A percentile compares a stretch with the other conserved stretches of the same genome.
Conservation (phyloP, 345 rosid genomes). For the Cardamine occulta region DNA sequence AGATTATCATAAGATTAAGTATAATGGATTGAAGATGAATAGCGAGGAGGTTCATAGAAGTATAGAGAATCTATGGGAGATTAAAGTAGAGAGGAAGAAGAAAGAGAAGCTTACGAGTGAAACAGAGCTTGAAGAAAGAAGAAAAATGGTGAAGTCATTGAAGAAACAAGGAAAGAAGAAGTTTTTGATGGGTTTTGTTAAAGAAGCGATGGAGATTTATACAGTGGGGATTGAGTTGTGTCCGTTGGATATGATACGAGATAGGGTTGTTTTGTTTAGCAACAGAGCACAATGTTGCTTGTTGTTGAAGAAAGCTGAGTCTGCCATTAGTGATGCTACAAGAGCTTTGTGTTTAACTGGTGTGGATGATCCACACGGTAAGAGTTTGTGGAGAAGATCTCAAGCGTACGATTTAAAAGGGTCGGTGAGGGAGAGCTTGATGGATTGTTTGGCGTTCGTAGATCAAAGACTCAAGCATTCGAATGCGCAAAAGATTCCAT, state of each 20-base stretch:
- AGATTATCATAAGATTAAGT: conserved; percentile 69
- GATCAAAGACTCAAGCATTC: conserved; percentile 44
- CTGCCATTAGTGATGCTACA: conserved; percentile 77
- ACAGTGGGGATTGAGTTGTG: conserved; percentile 62
- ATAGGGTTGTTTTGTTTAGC: conserved; percentile 73
- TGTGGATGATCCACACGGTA: conserved; percentile 51
- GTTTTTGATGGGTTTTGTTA: conserved; percentile 57
- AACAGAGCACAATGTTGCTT: conserved; percentile 81
- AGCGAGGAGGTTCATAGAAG: conserved; percentile 48
- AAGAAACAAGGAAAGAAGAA: conserved; percentile 67
- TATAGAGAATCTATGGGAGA: conserved; percentile 63
- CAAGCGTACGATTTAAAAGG: conserved; percentile 85
- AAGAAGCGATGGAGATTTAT: conserved; percentile 54
- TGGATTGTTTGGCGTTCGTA: conserved; percentile 73
- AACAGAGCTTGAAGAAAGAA: conserved; percentile 55
- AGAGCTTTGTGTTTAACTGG: conserved; percentile 68
- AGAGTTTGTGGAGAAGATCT: conserved; percentile 92
- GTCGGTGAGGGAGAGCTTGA: conserved; percentile 69
- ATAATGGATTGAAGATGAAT: conserved; percentile 53
- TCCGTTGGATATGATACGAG: conserved; percentile 54
- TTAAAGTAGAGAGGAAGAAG: conserved; percentile 73
- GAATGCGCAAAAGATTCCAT: conserved; percentile 51
- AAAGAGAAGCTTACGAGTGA: conserved; percentile 63
- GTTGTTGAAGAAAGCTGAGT: conserved; percentile 56
- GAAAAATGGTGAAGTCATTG: conserved; percentile 48